Base-by-base conservation (phyloP, 2,329 filamentous ascomycete species). In the Diaporthe batatas region DNA sequence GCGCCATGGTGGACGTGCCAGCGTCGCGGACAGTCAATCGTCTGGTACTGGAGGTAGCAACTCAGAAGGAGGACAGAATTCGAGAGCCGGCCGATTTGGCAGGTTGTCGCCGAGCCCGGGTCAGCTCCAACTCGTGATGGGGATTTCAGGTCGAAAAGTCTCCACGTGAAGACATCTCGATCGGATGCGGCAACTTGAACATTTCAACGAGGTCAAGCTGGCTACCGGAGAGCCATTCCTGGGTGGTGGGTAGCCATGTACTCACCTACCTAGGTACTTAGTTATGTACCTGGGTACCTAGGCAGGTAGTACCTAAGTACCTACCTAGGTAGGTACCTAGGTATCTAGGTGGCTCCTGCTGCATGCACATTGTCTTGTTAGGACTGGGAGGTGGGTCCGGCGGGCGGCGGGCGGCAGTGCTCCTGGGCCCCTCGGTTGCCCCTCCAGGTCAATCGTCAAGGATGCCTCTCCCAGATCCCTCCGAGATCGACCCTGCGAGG, bases 401-500 rank as follows among this genome's bases (percentile, higher is more conserved):
- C 62, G 47, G 62, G 47, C 62, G 62, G 47, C 62, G 47, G 62
- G 47, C 62, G 62, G 62, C 62, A 67, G 47, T 67, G 62, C 62
- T 47, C 62, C 62, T 65, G 39, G 62, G 47, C 47, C 47, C 47
- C 32, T 53, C 59, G 21, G 34, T 34, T 42, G 39, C 47, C 32
- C 32, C 32, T 67, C 59, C 44, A 51, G 32, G 44, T 53, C 32
- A 51, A 53, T 53, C 47, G 44, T 67, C 62, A 53, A 39, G 62
- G 62, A 36, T 67, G 29, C 47, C 47, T 53, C 47, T 53, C 62
- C 47, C n/a, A 67, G 55, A 70, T 70, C 54, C 54, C 42, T 49
- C 44, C 44, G 54, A 70, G 54, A 70, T 70, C 39, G 29, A 58
- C 49, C 68, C 21, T 14, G n/a, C 12, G 16, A 42, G 39, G 39